phyloP scores from a whole-genome alignment of 2,329 filamentous ascomycete species.

The Sclerotinia trifoliorum region DNA sequence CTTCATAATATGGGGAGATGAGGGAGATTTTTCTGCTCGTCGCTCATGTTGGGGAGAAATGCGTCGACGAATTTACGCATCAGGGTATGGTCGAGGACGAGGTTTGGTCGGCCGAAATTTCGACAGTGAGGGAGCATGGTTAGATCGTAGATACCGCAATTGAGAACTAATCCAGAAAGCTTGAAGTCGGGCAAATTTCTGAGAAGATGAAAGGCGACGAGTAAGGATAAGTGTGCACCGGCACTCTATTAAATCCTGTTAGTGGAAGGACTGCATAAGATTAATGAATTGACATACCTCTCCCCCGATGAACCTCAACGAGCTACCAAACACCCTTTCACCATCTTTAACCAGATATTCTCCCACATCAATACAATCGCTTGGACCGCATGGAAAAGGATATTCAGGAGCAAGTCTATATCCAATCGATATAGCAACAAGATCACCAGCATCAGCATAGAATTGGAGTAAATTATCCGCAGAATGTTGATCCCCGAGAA shows the following conservation, averaged over 20 bases:
- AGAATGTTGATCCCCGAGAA: conserved; percentile 36
- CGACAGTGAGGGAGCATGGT: conserved; percentile 44
- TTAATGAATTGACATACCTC: conserved; percentile 40
- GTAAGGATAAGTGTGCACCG: conserved; percentile 50
- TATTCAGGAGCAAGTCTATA: conserved; percentile 61
- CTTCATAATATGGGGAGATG: conserved; percentile 51
- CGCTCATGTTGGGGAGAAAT: conserved; percentile 45
- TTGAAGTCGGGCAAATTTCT: conserved; percentile 42
- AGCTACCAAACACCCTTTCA: conserved; percentile 44
- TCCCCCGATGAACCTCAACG: conserved; percentile 47
- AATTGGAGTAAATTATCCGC: conserved; percentile 45
- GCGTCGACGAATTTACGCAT: conserved; percentile 49
- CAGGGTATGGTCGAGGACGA: conserved; percentile 47
- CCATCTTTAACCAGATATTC: conserved; percentile 53
- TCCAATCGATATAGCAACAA: conserved; percentile 55
- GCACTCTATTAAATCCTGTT: conserved; percentile 43
- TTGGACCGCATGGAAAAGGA: conserved; percentile 52
- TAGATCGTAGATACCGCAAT: conserved; percentile 54
- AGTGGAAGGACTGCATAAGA: background rate
- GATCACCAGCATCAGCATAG: conserved; percentile 49
- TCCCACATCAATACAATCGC: conserved; percentile 58
- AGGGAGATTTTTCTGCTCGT: conserved; percentile 46
- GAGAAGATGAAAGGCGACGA: conserved; percentile 50
- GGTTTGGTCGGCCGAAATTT: conserved; percentile 27
- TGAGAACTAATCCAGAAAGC: conserved; percentile 51